These are phyloP conservation scores for Rhodosporidiobolus sp. DNA, from an alignment of 768 basidiomycete genomes.

Conservation along the genomic window DNA sequence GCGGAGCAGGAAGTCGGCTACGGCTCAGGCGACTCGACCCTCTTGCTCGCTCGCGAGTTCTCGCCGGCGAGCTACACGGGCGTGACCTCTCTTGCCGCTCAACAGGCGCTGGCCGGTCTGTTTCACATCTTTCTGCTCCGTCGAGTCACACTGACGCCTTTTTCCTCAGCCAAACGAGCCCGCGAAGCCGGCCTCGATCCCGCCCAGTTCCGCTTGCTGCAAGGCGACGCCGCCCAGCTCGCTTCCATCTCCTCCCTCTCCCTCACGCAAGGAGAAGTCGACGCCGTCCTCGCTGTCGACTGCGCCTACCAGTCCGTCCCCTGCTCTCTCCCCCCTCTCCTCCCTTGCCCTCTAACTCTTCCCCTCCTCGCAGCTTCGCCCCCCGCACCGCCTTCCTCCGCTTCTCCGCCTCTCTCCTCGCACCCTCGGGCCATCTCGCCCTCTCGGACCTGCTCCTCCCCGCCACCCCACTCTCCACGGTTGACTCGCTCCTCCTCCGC, in stretches of 20 bases:
- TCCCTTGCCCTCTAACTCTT: neutral
- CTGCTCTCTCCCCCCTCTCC: neutral
- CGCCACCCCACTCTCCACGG: neutral
- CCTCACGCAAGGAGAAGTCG: neutral
- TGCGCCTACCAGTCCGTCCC: slow-evolving; percentile 27
- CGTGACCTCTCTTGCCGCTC: slow-evolving; percentile 2
- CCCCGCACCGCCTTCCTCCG: slow-evolving; percentile 11
- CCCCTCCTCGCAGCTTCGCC: slow-evolving; percentile 8
- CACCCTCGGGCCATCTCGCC: neutral
- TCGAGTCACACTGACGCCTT: neutral
- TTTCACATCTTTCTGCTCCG: no score
- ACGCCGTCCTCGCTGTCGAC: slow-evolving; percentile 21
- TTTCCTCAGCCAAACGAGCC: neutral
- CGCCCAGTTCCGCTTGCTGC: neutral
- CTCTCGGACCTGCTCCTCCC: slow-evolving; percentile 28
- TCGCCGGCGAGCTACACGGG: slow-evolving; percentile 2
- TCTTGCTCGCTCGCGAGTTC: slow-evolving; percentile 20
- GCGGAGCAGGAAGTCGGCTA: slow-evolving; percentile 25
- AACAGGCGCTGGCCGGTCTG: slow-evolving; percentile 2
- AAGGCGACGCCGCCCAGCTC: slow-evolving; percentile 11
- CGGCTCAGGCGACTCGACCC: slow-evolving; percentile 30
- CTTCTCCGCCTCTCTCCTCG: neutral
- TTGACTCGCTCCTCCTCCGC: slow-evolving; percentile 16
- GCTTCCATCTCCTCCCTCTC: neutral
- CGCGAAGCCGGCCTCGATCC: neutral